Evolutionary conservation across 768 basidiomycete genomes (phyloP), one percentile per base, ranked within the genome.

Genomic region (Daedaleopsis nitida): DNA sequence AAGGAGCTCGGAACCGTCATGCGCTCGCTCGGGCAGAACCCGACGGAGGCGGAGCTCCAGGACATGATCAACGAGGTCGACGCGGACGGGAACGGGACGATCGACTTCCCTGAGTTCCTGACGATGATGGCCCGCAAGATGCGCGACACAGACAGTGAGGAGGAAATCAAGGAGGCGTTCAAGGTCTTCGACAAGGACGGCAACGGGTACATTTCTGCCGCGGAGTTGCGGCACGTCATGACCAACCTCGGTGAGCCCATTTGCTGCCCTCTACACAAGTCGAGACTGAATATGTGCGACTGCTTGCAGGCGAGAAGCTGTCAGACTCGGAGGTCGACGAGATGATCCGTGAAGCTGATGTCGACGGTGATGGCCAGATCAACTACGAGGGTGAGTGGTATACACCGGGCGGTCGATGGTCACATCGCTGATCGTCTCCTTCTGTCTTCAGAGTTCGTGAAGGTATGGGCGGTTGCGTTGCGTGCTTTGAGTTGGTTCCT

Each of bases 1-100:
- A 83, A 82, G 67, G 93, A 96, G 76, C 89, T 95, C 67, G 94
- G 93, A 61, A 94, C 92, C 51, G 92, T 95, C 66, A 95, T 96
- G 93, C 87, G 94, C 65, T 94, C 91, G 50, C 80, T 95, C 27
- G 93, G 94, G 32, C 93, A 94, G 79, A 96, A 94, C 78, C 93
- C 93, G 1, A 94, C 94, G 27, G 91, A 95, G 71, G 90, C 89
- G 0, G 93, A 96, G 76, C 79, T 95, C 47, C 89, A 91, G 74
- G 94, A 94, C 77, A 94, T 96, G 93, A 93, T 95, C 83, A 94
- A 92, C 80, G 93, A 94, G 75, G 93, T 94, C 56, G 91, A 93
- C 74, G 88, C 90, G 13, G 92, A 94, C 72, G 88, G 89, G 54
- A 93, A 93, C 75, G 91, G 90, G 62, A 90, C 87, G 61, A 93